Base-by-base conservation (phyloP, 768 basidiomycete species). In the Suillus bovinus region DNA sequence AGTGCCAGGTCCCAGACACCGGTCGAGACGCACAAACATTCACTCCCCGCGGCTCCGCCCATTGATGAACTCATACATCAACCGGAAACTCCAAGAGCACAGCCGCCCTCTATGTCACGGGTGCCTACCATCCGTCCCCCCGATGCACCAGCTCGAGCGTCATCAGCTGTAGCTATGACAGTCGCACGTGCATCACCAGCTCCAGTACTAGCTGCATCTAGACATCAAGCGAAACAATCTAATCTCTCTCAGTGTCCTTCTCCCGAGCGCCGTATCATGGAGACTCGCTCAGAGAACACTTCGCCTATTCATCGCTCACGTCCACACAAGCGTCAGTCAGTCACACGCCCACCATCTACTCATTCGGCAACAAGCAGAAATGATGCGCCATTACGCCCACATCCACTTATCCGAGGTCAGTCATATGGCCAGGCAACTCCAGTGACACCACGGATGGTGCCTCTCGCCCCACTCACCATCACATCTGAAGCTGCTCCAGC, bases 351-450 rank as follows among this genome's bases (percentile, higher is more conserved):
- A 9, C 80, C 87, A 11, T 90, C 89, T 5, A 83, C 75, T 36
- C 84, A 88, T 68, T 89, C 89, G 17, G 71, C 81, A n/a, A 70
- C 76, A 42, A 76, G 76, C 52, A 69, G 67, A 62, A 70, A 75
- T 3, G 77, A 81, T 29, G 64, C 62, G 0, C 76, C 69, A 7
- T 65, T 89, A 56, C 87, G 88, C 17, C 89, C 89, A 0, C 91
- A 92, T 69, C 91, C 90, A 8, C 80, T 92, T 58, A 91, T 92
- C 65, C 86, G 90, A 60, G 89, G 89, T 10, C 81, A 86, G 64
- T 90, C 90, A 0, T 85, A 82, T 62, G 85, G 87, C 7, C 80
- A 76, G 49, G 72, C 73, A 46, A 58, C 70, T 29, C 64, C 71
- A 2, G 70, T 72, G 61, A 62, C 75, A 58, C 68, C 75, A 60